Evolutionary conservation across 768 basidiomycete genomes (phyloP), one percentile per base, ranked within the genome.

Genomic region (Clavulina sp.): DNA sequence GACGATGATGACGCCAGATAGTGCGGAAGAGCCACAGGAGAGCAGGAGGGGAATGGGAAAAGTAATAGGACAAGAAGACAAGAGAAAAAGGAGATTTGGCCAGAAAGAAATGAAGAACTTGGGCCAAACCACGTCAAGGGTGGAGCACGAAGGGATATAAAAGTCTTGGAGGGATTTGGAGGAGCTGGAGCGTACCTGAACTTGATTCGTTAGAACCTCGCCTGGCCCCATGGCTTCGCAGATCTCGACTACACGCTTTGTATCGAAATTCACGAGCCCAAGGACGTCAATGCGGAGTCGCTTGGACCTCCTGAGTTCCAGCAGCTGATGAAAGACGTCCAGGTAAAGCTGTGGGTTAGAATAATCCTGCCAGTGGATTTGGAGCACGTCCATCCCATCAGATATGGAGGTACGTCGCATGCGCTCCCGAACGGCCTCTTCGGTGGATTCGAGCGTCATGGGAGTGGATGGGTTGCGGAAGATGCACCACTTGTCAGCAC

Each of bases 401-500:
- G 28, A 52, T 9, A 16, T 13, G 3, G 6, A 5, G 41, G 48
- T 55, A 36, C 54, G 44, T 30, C 18, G 26, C 6, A 53, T 55
- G 48, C 84, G 76, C 58, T 87, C 82, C 54, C 72, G 70, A 13
- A 87, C 71, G 6, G 74, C 80, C 5, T 71, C 71, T 57, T 77
- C 70, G 47, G 85, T 81, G 49, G 71, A 63, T 29, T 69, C 63
- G 4, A 73, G 74, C 2, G 80, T 72, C 1, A 74, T 68, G 13
- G 64, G 64, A 16, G 69, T 66, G 13, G 43, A 9, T 13, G 43
- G 43, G 28, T 66, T 65, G 52, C 73, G 70, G 67, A 87, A 87
- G 13, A 84, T 74, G 62, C 84, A 87, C 84, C 83, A 89, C 61
- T 89, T 89, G 2, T 87, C 89, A 1, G 80, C 83, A 40, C 83